Evolutionary conservation across 495 filamentous ascomycete genomes (phyloP).

Genomic region (Peziza echinospora): DNA sequence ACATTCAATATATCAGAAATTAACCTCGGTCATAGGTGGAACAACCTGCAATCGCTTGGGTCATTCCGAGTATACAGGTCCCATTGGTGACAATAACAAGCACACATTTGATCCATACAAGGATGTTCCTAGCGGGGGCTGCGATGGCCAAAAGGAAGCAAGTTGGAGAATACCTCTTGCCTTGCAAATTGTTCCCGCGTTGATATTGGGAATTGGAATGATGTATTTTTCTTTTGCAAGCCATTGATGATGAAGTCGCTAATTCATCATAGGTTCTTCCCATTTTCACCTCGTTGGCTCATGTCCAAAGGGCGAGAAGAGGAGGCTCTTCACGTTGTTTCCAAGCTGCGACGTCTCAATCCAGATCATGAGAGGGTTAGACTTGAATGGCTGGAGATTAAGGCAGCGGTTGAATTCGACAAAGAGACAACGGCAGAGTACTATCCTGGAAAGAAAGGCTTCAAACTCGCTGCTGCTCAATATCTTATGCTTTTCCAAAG

Average conservation of each 20-base stretch:
- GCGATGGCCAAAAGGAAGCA: slow-evolving; percentile 10
- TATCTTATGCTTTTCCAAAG: slow-evolving; percentile 19
- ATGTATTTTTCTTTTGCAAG: slow-evolving; percentile 9
- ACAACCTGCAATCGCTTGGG: not conserved
- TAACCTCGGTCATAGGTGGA: too few species aligned
- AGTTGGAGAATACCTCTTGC: slow-evolving; percentile 26
- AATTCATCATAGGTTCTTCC: slow-evolving; percentile 17
- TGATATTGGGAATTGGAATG: slow-evolving; percentile 27
- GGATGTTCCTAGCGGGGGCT: slow-evolving; percentile 24
- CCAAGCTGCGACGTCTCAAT: slow-evolving; percentile 26
- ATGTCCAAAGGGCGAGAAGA: slow-evolving; percentile 28
- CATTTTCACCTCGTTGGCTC: slow-evolving; percentile 34
- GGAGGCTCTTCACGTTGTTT: slow-evolving; percentile 28
- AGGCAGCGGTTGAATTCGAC: slow-evolving; percentile 30
- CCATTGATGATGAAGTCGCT: not conserved
- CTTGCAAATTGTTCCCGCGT: slow-evolving; percentile 29
- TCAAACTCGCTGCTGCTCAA: slow-evolving; percentile 21
- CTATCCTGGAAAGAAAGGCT: slow-evolving; percentile 20
- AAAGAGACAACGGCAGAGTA: slow-evolving; percentile 25
- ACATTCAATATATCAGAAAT: too few species aligned
- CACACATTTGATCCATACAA: slow-evolving; percentile 24
- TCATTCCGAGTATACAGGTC: not conserved
- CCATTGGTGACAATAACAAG: slow-evolving; percentile 18
- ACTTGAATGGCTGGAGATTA: slow-evolving; percentile 31
- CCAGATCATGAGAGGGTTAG: slow-evolving; percentile 24